Base-by-base conservation (phyloP, 139 green algal genomes). In the Zygnema cylindricum region DNA sequence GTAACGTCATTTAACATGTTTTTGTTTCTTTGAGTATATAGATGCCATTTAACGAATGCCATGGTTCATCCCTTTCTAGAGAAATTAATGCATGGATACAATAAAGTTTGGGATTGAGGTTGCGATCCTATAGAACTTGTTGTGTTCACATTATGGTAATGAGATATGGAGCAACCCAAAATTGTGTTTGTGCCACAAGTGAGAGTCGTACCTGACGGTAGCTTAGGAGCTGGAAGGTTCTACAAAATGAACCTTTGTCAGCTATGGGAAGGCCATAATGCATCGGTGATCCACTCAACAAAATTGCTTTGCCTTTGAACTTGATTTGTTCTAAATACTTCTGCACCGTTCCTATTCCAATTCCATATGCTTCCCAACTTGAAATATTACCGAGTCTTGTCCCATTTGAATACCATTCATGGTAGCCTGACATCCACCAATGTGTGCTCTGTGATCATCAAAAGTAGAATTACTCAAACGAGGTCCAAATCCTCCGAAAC, bases 241-340 rank as follows among this genome's bases (percentile, higher is more conserved):
- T 33, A 33, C 77, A 84, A 33, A 39, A 82, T 1, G 55, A 87
- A 30, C 82, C 82, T 55, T 82, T 87, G 30, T 23, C 49, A 55
- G 43, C 57, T 23, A 33, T 25, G 16, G 57, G 55, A 32, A 87
- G n/a, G 55, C 43, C 3, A 55, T 82, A 82, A 55, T 76, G 82
- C 40, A 55, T 82, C 3, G 82, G 55, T 30, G 82, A 85, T 25
- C 36, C 21, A 39, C 42, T 82, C 30, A 87, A 25, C 21, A 85
- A 21, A n/a, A 87, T 35, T 22, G 82, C 22, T n/a, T 25, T 7
- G 25, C 82, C 55, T 55, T 55, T 82, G 25, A 84, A 85, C 39
- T 57, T 55, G 38, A 36, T 84, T 21, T 2, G 2, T 3, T 7
- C 3, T 33, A 84, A 54, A 3, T 42, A 84, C 32, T 55, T 2